Base-by-base conservation (phyloP, 2,329 filamentous ascomycete species). In the Ophiobolus disseminans region DNA sequence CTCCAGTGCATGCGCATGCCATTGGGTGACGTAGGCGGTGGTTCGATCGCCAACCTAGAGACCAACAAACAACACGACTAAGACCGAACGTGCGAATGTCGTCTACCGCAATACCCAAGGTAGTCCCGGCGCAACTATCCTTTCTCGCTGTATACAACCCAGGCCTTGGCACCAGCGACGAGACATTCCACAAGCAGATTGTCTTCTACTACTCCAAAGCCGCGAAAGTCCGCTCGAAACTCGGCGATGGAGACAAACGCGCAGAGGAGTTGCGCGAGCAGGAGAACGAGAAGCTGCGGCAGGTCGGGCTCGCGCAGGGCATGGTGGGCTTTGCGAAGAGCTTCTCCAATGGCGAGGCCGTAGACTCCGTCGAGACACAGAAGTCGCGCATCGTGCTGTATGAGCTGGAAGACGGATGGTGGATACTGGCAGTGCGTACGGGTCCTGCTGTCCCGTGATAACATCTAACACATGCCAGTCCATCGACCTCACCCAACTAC, bases 141-240 rank as follows among this genome's bases (percentile, higher is more conserved):
- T 97, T 94, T 73, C 82, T 99, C 36, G 86, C 93, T 70, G 95
- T 99, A 71, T 99, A 96, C 80, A 97, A 96, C 72, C 94, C 95
- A 25, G 85, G 87, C 5, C 82, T 95, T 35, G 87, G 89, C 63
- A 80, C 70, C 26, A 83, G 82, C 71, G 88, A 91, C 69, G 88
- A 91, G 67, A 88, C 86, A 2, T 77, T 92, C 55, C 79, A 83
- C 40, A 82, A 93, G 62, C 90, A 99, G 75, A 90, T 97, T 55
- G 90, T 97, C 61, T 99, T 96, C 79, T 97, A 96, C 76, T 88
- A 89, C 63, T 91, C 90, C 11, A 66, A 55, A 39, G 62, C 69
- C 30, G 60, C 65, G n/a, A 55, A 69, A 54, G 58, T 63, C 40
- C 65, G 65, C 38, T 62, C 54, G 19, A 68, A 42, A 57, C 63